phyloP scores from a whole-genome alignment of 208 protist genomes.

The Blastocrithidia nonstop region DNA sequence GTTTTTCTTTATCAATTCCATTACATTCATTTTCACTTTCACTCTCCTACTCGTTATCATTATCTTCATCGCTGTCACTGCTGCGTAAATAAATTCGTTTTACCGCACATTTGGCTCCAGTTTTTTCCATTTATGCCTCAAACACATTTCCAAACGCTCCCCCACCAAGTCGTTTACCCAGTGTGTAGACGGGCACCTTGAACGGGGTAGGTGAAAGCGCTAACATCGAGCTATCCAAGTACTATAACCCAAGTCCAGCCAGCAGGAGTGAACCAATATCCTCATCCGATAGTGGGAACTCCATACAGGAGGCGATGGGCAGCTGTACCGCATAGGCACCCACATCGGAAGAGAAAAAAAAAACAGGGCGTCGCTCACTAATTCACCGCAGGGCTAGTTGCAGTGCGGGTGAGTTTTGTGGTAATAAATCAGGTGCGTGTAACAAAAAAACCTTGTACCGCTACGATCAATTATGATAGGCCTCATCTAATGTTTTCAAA shows the following conservation, averaged over 20 bases:
- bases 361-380: constrained; percentile 22
- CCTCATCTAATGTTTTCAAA: constrained; percentile 18
- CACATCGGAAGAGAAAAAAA: constrained; percentile 25
- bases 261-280: constrained; percentile 27
- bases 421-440: constrained; percentile 28
- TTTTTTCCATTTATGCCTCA: constrained; percentile 59
- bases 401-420: constrained; percentile 10
- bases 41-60: no score
- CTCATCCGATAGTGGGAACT: constrained; percentile 20
- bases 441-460: constrained; percentile 54
- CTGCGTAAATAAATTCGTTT: constrained; percentile 74
- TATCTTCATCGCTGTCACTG: constrained; percentile 13
- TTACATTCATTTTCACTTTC: no score
- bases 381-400: constrained; percentile 28
- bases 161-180: constrained; percentile 56
- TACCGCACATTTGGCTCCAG: constrained; percentile 49
- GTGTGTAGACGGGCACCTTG: constrained; percentile 46
- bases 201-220: constrained; percentile 9
- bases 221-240: constrained; percentile 14
- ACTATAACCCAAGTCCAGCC: constrained; percentile 24
- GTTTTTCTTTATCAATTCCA: no score
- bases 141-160: constrained; percentile 75
- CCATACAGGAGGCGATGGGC: constrained; percentile 14
- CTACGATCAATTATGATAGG: constrained; percentile 26
- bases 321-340: constrained; percentile 10